Evolutionary conservation across 192 early-diverging fungal genomes (phyloP).

Genomic region (Coemansia sp.): DNA sequence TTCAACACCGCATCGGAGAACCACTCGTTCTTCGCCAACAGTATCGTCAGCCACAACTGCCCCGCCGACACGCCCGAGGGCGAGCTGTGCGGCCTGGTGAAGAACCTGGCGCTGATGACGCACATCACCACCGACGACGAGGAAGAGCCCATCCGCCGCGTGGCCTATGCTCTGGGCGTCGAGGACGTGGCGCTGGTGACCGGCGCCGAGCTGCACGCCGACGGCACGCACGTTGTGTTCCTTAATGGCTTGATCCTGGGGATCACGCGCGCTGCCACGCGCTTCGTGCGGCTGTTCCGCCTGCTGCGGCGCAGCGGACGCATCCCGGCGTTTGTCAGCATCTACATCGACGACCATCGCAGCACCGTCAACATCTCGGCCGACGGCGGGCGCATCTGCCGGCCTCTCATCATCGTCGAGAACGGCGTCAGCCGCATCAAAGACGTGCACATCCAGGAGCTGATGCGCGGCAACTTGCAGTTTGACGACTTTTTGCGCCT

Average conservation of each 20-base stretch:
- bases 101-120: constrained; percentile 98
- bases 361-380: constrained; percentile 92
- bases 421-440: constrained; percentile 67
- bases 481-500: constrained; percentile 80
- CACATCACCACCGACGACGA: constrained; percentile 88
- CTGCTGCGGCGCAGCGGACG: constrained; percentile 83
- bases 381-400: constrained; percentile 92
- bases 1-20: constrained; percentile 27
- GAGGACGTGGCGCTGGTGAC: constrained; percentile 74
- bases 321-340: constrained; percentile 79
- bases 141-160: constrained; percentile 81
- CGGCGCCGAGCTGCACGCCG: constrained; percentile 84
- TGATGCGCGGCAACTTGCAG: constrained; percentile 55
- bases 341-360: constrained; percentile 91
- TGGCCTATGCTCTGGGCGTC: constrained; percentile 91
- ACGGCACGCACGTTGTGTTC: constrained; percentile 83
- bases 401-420: constrained; percentile 94
- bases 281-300: constrained; percentile 89
- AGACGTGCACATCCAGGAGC: constrained; percentile 63
- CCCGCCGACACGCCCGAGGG: constrained; percentile 99
- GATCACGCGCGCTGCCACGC: constrained; percentile 75
- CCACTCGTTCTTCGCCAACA: constrained; percentile 44
- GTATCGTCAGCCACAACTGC: constrained; percentile 63
- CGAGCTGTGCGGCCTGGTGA: constrained; percentile 98
- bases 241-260: constrained; percentile 95